Evolutionary conservation across 306 rosid species (phyloP).

Genomic region (Pueraria montana): DNA sequence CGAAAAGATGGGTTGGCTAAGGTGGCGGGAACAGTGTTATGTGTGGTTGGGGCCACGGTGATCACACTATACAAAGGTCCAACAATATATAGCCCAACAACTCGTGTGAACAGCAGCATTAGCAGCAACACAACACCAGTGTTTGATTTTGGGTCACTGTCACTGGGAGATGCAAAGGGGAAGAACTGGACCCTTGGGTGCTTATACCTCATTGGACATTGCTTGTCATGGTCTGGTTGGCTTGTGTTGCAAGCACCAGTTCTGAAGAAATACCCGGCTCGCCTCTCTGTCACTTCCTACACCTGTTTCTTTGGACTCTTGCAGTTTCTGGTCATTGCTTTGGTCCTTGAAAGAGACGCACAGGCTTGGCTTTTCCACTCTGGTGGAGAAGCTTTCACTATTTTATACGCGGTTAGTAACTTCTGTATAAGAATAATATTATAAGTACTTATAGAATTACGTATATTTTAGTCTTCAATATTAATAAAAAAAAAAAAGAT

Average conservation of each 20-base stretch:
- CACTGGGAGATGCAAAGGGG: conserved; percentile 77
- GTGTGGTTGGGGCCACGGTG: conserved; percentile 93
- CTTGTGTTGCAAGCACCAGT: conserved; percentile 92
- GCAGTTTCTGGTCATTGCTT: conserved; percentile 84
- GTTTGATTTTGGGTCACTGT: conserved; percentile 48
- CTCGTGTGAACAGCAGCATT: conserved; percentile 47
- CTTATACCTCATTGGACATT: conserved; percentile 84
- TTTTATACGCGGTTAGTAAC: conserved; percentile 80
- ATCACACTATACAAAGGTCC: conserved; percentile 96
- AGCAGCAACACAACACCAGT: conserved; percentile 10
- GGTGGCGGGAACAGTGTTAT: conserved; percentile 74
- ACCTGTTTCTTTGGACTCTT: conserved; percentile 92
- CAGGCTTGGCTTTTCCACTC: conserved; percentile 95
- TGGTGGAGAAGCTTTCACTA: conserved; percentile 84
- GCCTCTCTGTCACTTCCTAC: conserved; percentile 94
- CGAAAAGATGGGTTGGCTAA: conserved; percentile 88
- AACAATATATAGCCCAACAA: conserved; percentile 76
- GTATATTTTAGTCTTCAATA: not conserved
- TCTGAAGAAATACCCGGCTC: conserved; percentile 95
- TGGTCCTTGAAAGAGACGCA: conserved; percentile 65
- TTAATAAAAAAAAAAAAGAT: too few relatives aligned
- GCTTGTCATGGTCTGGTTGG: conserved; percentile 97
- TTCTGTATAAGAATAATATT: not conserved
- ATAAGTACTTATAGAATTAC: too few relatives aligned
- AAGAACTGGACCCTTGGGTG: conserved; percentile 97